These are phyloP conservation scores for Xylariaceae sp. DNA, from an alignment of 2,329 filamentous ascomycete species.

Conservation along the genomic window DNA sequence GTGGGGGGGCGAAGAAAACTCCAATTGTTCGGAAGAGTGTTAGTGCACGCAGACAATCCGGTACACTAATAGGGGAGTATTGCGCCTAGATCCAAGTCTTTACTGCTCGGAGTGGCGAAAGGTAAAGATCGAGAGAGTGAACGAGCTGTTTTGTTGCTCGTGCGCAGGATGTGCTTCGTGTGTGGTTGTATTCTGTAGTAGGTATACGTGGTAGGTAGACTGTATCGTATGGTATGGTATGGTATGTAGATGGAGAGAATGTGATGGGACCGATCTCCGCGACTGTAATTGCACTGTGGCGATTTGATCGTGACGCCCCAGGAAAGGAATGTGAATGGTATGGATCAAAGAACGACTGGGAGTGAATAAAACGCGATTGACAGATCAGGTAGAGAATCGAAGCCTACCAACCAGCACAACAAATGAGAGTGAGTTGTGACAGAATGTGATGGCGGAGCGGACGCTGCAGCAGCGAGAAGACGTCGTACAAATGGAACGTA, in stretches of 20 bases:
- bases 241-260: neutral
- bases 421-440: neutral
- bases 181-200: too few species aligned
- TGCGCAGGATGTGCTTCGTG: neutral
- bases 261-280: neutral
- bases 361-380: neutral
- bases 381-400: neutral
- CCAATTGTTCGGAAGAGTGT: neutral
- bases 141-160: neutral
- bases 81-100: neutral
- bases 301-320: neutral
- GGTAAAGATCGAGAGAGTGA: neutral
- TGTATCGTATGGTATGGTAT: neutral
- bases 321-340: neutral
- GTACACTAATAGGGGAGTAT: neutral
- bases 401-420: neutral
- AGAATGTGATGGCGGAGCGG: neutral
- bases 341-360: neutral
- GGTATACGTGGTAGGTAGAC: too few species aligned
- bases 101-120: neutral
- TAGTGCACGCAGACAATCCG: neutral
- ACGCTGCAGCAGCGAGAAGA: neutral
- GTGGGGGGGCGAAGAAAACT: slow-evolving; percentile 19
- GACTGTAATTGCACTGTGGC: neutral
- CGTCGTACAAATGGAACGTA: neutral